phyloP scores from a whole-genome alignment of 257 asterid genomes.

The Buddleja alternifolia region DNA sequence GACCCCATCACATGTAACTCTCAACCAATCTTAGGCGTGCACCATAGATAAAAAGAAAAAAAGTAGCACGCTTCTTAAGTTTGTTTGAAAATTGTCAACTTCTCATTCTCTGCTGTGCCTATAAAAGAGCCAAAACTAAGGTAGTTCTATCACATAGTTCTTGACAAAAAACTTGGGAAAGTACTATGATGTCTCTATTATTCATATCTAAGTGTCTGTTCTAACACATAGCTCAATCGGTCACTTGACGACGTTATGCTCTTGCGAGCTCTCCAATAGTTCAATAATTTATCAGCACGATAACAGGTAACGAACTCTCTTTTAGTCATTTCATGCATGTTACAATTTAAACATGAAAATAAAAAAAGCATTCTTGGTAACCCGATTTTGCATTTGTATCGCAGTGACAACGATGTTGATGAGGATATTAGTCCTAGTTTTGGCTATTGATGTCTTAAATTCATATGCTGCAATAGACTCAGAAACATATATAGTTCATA shows the following conservation, averaged over 20 bases:
- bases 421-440: slow-evolving; percentile 34
- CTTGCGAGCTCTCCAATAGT: background rate
- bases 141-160: background rate
- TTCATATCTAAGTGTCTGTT: background rate
- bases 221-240: background rate
- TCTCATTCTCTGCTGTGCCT: slow-evolving; percentile 12
- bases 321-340: background rate
- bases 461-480: slow-evolving; percentile 37
- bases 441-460: slow-evolving; percentile 31
- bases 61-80: slow-evolving; percentile 25
- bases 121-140: slow-evolving; percentile 20
- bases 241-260: background rate
- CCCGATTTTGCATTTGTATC: slow-evolving; percentile 7
- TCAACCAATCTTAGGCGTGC: slow-evolving; percentile 30
- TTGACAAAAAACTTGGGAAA: background rate
- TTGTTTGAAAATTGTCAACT: background rate
- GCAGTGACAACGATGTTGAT: slow-evolving; percentile 31
- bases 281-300: background rate
- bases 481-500: slow-evolving; percentile 59
- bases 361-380: no score
- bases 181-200: background rate
- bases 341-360: background rate
- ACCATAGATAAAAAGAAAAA: slow-evolving; percentile 2
- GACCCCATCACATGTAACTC: background rate
- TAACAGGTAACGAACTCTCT: slow-evolving; percentile 9